Conservation (phyloP, 2,329 filamentous ascomycete species). For the Ceratocystis diversiconidia region DNA sequence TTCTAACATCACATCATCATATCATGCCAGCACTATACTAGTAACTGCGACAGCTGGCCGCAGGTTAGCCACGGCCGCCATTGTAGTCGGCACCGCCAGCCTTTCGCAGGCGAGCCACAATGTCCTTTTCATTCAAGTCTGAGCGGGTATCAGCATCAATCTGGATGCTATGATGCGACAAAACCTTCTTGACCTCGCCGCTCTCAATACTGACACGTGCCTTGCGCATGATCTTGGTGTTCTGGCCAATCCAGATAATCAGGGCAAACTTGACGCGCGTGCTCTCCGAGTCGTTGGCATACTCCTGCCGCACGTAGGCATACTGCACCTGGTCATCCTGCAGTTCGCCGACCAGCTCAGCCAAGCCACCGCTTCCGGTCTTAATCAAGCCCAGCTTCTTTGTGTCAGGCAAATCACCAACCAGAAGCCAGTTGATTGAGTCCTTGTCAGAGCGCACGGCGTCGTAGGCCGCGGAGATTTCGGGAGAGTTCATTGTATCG, state of each 20-base stretch:
- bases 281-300: slow-evolving; percentile 57
- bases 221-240: slow-evolving; percentile 54
- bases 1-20: neutral
- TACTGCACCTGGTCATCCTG: slow-evolving; percentile 50
- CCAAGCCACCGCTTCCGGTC: slow-evolving; percentile 47
- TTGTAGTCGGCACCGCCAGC: slow-evolving; percentile 60
- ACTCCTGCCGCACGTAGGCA: slow-evolving; percentile 51
- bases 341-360: slow-evolving; percentile 41
- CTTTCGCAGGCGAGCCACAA: slow-evolving; percentile 47
- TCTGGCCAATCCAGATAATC: slow-evolving; percentile 53
- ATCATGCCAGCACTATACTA: neutral
- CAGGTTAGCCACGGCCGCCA: slow-evolving; percentile 39
- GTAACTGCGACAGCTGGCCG: neutral
- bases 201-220: slow-evolving; percentile 54
- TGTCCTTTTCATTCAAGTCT: slow-evolving; percentile 47
- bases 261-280: slow-evolving; percentile 54
- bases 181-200: slow-evolving; percentile 47
- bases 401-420: slow-evolving; percentile 44
- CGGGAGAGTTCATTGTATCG: slow-evolving; percentile 34
- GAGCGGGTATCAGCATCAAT: slow-evolving; percentile 45
- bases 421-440: slow-evolving; percentile 50
- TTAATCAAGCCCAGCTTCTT: slow-evolving; percentile 41
- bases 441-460: slow-evolving; percentile 54
- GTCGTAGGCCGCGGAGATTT: slow-evolving; percentile 50
- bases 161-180: slow-evolving; percentile 51